These are phyloP conservation scores for Pleurotus ostreatus DNA, from an alignment of 768 basidiomycete genomes.

Conservation along the genomic window DNA sequence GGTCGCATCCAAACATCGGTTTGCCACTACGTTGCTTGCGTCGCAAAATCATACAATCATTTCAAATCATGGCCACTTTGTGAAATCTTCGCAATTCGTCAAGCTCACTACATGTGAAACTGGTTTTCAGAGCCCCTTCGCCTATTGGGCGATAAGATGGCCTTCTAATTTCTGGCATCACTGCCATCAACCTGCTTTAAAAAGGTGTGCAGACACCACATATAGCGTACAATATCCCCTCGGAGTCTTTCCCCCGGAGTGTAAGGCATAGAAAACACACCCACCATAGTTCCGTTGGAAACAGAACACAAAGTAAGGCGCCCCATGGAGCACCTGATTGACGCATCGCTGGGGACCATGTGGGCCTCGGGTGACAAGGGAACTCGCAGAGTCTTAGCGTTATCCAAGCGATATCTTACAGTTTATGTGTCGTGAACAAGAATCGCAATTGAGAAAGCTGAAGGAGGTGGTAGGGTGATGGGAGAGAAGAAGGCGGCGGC, in stretches of 20 bases:
- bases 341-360: background rate
- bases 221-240: background rate
- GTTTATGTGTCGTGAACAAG: background rate
- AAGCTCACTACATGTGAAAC: background rate
- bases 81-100: too few relatives aligned
- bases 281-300: background rate
- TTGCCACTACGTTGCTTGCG: too few relatives aligned
- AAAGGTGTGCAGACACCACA: background rate
- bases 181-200: background rate
- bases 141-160: constrained; percentile 2
- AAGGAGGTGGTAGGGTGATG: background rate
- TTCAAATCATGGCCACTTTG: too few relatives aligned
- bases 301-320: background rate
- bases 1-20: too few relatives aligned
- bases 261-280: background rate
- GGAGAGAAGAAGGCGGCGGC: background rate
- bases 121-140: background rate
- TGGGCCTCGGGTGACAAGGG: background rate
- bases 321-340: constrained; percentile 3
- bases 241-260: background rate
- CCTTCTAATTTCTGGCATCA: background rate
- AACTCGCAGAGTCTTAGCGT: background rate
- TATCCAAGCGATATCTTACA: background rate
- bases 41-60: too few relatives aligned
- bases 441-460: background rate